phyloP scores from a whole-genome alignment of 228 moss, liverwort and hornwort genomes.

The Sphagnum magellanicum region DNA sequence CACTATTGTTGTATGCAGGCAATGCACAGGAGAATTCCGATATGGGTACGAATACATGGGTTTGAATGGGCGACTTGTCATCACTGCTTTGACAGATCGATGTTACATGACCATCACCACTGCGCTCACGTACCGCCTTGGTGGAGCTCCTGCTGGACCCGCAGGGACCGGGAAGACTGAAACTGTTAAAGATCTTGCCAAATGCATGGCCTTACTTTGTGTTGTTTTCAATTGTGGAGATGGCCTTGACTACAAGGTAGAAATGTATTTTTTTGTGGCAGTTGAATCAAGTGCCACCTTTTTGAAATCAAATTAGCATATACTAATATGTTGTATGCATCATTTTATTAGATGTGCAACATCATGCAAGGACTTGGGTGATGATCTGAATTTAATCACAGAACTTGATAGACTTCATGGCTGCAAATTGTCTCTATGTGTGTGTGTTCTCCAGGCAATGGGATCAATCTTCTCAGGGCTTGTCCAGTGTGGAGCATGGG shows the following conservation, averaged over 20 bases:
- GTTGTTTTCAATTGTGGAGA: constrained; percentile 87
- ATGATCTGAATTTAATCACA: too few species aligned
- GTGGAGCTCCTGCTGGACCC: constrained; percentile 75
- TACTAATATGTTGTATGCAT: too few species aligned
- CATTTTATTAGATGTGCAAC: too few species aligned
- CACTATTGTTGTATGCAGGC: constrained; percentile 22
- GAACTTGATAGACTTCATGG: too few species aligned
- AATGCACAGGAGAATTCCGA: constrained; percentile 70
- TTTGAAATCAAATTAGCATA: too few species aligned
- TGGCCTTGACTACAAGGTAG: constrained; percentile 77
- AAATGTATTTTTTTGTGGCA: neutral
- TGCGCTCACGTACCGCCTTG: constrained; percentile 63
- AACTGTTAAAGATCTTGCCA: constrained; percentile 76
- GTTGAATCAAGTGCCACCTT: neutral
- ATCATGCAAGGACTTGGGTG: too few species aligned
- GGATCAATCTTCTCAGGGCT: constrained; percentile 82
- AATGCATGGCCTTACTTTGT: constrained; percentile 83
- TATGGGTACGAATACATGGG: constrained; percentile 92
- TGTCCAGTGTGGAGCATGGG: constrained; percentile 91
- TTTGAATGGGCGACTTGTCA: constrained; percentile 75
- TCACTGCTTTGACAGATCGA: constrained; percentile 73
- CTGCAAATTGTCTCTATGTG: too few species aligned
- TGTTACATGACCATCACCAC: constrained; percentile 89
- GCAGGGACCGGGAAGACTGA: constrained; percentile 83
- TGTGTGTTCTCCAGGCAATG: constrained; percentile 37